Conservation (phyloP, 805 yeast species). For the Lipomyces sp. region DNA sequence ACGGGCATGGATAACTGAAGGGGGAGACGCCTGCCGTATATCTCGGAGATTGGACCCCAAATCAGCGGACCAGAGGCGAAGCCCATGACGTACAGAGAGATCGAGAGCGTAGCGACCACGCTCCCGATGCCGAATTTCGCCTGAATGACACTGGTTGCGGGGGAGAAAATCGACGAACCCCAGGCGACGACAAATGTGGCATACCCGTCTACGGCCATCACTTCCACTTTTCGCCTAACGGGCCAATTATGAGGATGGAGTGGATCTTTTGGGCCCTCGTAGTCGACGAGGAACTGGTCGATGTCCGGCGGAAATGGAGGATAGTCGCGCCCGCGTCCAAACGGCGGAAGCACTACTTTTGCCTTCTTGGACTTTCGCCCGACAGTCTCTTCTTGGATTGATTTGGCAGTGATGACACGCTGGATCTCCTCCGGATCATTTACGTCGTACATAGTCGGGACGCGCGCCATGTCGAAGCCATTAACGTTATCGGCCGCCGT, state of each 20-base stretch:
- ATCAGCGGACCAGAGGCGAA: conserved; percentile 89
- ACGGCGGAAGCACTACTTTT: too few relatives aligned
- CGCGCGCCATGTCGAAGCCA: too few relatives aligned
- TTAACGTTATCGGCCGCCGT: too few relatives aligned
- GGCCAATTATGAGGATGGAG: conserved; percentile 79
- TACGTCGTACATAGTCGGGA: too few relatives aligned
- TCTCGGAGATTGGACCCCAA: conserved; percentile 84
- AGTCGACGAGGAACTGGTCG: conserved; percentile 61
- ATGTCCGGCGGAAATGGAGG: too few relatives aligned
- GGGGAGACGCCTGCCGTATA: conserved; percentile 54
- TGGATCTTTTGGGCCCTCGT: conserved; percentile 78
- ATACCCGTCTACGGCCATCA: conserved; percentile 48
- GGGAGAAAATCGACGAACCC: conserved; percentile 82
- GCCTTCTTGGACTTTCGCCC: too few relatives aligned
- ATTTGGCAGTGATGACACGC: too few relatives aligned
- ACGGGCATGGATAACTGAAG: conserved; percentile 56
- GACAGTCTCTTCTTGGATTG: too few relatives aligned
- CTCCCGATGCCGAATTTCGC: conserved; percentile 55
- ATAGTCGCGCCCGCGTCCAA: too few relatives aligned
- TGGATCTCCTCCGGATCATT: too few relatives aligned
- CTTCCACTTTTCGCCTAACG: conserved; percentile 43
- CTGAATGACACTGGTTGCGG: conserved; percentile 48
- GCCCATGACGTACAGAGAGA: conserved; percentile 83
- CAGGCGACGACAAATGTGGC: conserved; percentile 56
- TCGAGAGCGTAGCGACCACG: conserved; percentile 68